A percentile compares a stretch with the other conserved stretches of the same genome.
Conservation (phyloP, 1,284 basidiomycete genomes). For the Takashimella koratensis region DNA sequence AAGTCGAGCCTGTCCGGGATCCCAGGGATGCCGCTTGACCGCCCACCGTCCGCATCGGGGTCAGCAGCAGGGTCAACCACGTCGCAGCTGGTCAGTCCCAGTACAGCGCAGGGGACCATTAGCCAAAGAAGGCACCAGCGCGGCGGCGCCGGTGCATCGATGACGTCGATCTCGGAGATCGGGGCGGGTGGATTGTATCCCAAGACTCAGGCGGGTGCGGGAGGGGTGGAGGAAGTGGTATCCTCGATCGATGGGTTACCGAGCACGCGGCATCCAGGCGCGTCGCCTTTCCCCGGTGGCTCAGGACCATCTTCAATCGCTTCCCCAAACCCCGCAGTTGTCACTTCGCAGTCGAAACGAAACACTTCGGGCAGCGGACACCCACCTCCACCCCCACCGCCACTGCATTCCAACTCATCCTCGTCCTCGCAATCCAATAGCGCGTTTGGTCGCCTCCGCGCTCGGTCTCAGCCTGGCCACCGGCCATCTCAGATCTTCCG, state of each 20-base stretch:
- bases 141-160: slow-evolving; percentile 5
- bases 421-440: not conserved
- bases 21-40: not conserved
- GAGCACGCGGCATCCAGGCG: not conserved
- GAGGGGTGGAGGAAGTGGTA: not conserved
- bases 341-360: not conserved
- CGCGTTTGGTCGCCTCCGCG: slow-evolving; percentile 16
- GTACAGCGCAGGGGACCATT: slow-evolving; percentile 36
- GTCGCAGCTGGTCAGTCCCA: slow-evolving; percentile 26
- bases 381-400: not conserved
- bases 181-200: not conserved
- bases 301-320: slow-evolving; percentile 3
- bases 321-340: not conserved
- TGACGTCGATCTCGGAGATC: slow-evolving; percentile 13
- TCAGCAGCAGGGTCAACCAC: not conserved
- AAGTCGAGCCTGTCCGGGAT: not conserved
- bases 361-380: not conserved
- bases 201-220: not conserved
- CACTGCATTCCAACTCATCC: not conserved
- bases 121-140: slow-evolving; percentile 31
- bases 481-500: slow-evolving; percentile 22
- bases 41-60: not conserved
- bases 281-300: slow-evolving; percentile 4
- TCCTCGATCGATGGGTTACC: not conserved
- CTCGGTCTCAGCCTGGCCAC: slow-evolving; percentile 39